A percentile compares a stretch with the other conserved stretches of the same genome.
phyloP scores from a whole-genome alignment of 257 asterid species.

The Nicotiana attenuata region DNA sequence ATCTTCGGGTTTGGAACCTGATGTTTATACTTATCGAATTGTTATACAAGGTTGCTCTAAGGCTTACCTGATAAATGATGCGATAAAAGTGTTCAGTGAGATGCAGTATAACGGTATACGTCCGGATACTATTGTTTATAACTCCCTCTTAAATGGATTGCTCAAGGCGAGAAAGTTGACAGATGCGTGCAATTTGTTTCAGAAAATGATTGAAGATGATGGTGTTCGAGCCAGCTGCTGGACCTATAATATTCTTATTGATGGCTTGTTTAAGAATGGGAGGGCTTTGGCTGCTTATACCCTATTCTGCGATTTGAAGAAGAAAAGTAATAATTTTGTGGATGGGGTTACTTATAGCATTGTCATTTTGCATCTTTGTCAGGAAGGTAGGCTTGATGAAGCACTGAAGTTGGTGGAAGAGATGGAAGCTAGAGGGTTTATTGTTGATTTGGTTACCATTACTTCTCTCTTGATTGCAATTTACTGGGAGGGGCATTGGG shows the following conservation, averaged over 20 bases:
- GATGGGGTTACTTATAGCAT: conserved; percentile 79
- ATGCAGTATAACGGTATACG: conserved; percentile 67
- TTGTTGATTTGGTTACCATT: conserved; percentile 70
- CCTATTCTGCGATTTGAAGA: conserved; percentile 78
- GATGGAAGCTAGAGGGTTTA: conserved; percentile 83
- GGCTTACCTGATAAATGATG: conserved; percentile 60
- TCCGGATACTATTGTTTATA: conserved; percentile 61
- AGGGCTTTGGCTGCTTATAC: conserved; percentile 79
- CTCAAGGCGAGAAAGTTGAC: conserved; percentile 67
- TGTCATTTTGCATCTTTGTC: conserved; percentile 60
- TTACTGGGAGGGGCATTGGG: conserved; percentile 69
- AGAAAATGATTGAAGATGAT: conserved; percentile 82
- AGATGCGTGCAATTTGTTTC: conserved; percentile 81
- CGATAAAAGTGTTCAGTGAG: conserved; percentile 61
- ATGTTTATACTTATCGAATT: conserved; percentile 68
- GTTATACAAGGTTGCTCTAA: conserved; percentile 82
- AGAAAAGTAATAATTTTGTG: conserved; percentile 62
- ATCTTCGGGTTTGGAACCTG: conserved; percentile 85
- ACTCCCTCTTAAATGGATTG: conserved; percentile 81
- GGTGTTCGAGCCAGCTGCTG: conserved; percentile 76
- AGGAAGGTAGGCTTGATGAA: conserved; percentile 57
- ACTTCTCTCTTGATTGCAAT: conserved; percentile 64
- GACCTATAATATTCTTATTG: conserved; percentile 85
- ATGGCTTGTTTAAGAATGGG: conserved; percentile 77
- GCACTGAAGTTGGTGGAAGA: conserved; percentile 81